Conservation (phyloP, 306 rosid genomes). For the Prunus salicina region DNA sequence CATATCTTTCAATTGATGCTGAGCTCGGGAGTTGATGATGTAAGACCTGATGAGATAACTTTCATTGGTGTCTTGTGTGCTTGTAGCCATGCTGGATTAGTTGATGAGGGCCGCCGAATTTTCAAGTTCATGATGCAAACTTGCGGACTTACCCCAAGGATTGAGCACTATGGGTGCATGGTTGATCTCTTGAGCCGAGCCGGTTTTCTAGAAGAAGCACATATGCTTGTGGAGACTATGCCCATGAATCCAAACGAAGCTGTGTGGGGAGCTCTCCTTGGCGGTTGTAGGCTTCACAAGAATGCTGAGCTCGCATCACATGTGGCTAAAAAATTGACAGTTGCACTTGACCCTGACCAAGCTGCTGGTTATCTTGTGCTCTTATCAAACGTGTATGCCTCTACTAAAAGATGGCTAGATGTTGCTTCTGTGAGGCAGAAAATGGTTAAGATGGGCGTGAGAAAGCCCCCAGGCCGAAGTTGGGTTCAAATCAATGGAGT, state of each 20-base stretch:
- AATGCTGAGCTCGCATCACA: constrained; percentile 53
- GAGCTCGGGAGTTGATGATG: constrained; percentile 32
- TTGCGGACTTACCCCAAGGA: constrained; percentile 53
- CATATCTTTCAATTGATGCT: constrained; percentile 53
- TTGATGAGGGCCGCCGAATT: constrained; percentile 48
- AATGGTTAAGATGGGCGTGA: constrained; percentile 61
- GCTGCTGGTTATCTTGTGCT: constrained; percentile 72
- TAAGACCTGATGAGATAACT: constrained; percentile 66
- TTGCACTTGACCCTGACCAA: constrained; percentile 40
- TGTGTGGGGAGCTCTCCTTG: constrained; percentile 77
- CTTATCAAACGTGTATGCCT: constrained; percentile 60
- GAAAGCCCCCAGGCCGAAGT: constrained; percentile 70
- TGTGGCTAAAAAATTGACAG: constrained; percentile 38
- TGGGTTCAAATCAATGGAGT: constrained; percentile 60
- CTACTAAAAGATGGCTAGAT: constrained; percentile 57
- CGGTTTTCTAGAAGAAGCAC: constrained; percentile 71
- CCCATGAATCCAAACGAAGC: constrained; percentile 69
- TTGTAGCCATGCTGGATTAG: constrained; percentile 77
- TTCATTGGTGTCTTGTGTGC: constrained; percentile 71
- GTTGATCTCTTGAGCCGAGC: constrained; percentile 87
- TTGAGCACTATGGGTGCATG: constrained; percentile 87
- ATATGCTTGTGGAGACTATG: constrained; percentile 51
- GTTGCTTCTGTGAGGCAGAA: constrained; percentile 52
- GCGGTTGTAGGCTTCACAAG: constrained; percentile 71
- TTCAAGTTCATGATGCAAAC: constrained; percentile 53